Percentiles rank a stretch among this genome's conserved stretches.
phyloP scores from a whole-genome alignment of 2,329 filamentous ascomycete genomes.

The Helotiales sp. region DNA sequence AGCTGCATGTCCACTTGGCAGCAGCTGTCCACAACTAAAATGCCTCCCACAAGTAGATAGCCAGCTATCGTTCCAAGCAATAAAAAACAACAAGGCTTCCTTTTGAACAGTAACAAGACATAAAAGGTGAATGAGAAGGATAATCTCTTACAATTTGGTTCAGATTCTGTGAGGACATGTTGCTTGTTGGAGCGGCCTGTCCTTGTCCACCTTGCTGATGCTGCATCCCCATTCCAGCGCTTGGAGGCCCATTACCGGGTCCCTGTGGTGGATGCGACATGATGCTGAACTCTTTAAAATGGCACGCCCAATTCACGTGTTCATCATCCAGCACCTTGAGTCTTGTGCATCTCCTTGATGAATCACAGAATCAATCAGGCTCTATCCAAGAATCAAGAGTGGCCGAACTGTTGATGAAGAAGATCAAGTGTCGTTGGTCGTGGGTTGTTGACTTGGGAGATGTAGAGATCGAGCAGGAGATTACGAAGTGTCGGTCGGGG shows the following conservation, averaged over 20 bases:
- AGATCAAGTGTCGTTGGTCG: neutral
- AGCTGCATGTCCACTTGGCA: neutral
- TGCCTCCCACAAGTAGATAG: neutral
- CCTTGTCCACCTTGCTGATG: slow-evolving; percentile 52
- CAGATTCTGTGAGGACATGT: slow-evolving; percentile 83
- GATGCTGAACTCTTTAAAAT: slow-evolving; percentile 4
- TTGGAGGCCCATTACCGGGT: slow-evolving; percentile 53
- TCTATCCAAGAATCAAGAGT: neutral
- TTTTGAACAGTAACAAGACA: neutral
- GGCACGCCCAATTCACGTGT: slow-evolving; percentile 11
- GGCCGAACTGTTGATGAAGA: neutral
- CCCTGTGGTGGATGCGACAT: slow-evolving; percentile 51
- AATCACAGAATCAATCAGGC: neutral
- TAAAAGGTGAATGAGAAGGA: slow-evolving; percentile 2
- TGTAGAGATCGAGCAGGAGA: neutral
- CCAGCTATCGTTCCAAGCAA: neutral
- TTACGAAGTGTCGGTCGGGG: neutral
- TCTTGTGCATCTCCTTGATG: slow-evolving; percentile 8
- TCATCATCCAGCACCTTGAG: slow-evolving; percentile 3
- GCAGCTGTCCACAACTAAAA: neutral
- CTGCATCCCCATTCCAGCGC: slow-evolving; percentile 50
- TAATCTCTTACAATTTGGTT: slow-evolving; percentile 86
- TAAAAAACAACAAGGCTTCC: neutral
- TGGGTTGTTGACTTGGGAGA: neutral
- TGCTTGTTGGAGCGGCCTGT: slow-evolving; percentile 52